A percentile compares a stretch with the other conserved stretches of the same genome.
Conservation (phyloP, 495 filamentous ascomycete genomes). For the Xylaria intraflava region DNA sequence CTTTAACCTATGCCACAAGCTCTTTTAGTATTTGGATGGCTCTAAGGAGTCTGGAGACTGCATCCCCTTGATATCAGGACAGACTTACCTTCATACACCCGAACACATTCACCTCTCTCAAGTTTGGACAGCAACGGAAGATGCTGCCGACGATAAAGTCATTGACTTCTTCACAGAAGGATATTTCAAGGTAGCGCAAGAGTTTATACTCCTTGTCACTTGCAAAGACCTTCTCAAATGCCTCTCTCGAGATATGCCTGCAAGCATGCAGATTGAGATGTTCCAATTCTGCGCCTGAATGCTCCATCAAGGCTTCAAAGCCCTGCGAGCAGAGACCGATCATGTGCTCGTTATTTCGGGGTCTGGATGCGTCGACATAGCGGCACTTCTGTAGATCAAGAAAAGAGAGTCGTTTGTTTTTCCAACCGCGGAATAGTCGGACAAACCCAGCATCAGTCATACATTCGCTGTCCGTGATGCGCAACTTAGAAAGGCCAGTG, state of each 20-base stretch:
- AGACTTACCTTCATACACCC: constrained; percentile 63
- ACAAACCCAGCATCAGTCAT: constrained; percentile 66
- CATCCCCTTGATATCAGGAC: not conserved
- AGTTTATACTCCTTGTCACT: constrained; percentile 52
- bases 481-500: constrained; percentile 61
- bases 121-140: constrained; percentile 63
- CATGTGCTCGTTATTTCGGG: constrained; percentile 50
- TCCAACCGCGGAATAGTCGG: constrained; percentile 67
- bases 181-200: constrained; percentile 65
- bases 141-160: constrained; percentile 67
- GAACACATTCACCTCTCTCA: constrained; percentile 72
- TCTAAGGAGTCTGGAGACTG: not conserved
- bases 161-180: constrained; percentile 68
- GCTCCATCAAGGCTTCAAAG: constrained; percentile 75
- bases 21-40: constrained; percentile 13
- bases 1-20: constrained; percentile 40
- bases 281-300: constrained; percentile 59
- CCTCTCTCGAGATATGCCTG: constrained; percentile 61
- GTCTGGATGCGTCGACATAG: constrained; percentile 56
- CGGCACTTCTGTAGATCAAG: constrained; percentile 69
- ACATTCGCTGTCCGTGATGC: constrained; percentile 65
- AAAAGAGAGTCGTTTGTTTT: constrained; percentile 59
- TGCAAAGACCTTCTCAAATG: constrained; percentile 66
- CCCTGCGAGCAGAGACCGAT: constrained; percentile 67
- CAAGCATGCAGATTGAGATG: constrained; percentile 69